Conservation (phyloP, 805 yeast genomes). For the Myxozyma kluyveri region DNA sequence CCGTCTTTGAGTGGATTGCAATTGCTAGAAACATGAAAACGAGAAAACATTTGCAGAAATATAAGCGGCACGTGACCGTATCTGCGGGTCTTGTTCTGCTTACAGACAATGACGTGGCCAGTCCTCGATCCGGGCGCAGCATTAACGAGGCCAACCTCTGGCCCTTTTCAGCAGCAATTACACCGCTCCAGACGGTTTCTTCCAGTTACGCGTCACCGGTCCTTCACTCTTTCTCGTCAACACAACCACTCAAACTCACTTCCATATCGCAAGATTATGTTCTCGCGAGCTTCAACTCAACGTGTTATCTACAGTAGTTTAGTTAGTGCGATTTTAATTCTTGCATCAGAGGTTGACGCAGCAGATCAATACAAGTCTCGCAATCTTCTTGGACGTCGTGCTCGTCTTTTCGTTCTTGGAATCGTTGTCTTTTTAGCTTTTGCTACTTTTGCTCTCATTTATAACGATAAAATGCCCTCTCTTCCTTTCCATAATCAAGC, state of each 20-base stretch:
- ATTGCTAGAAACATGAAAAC: too few species aligned
- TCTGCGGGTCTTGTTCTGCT: too few species aligned
- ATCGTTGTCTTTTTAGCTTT: conserved; percentile 6
- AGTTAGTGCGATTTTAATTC: not conserved
- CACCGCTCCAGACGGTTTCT: not conserved
- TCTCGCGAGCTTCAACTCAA: not conserved
- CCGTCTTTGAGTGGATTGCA: not conserved
- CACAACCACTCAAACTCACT: too few species aligned
- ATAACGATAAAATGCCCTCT: conserved; percentile 8
- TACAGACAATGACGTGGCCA: too few species aligned
- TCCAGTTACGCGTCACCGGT: not conserved
- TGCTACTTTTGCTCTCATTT: conserved; percentile 4
- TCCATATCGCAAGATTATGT: too few species aligned
- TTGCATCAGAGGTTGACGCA: conserved; percentile 5
- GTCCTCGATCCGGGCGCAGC: too few species aligned
- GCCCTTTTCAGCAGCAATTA: too few species aligned
- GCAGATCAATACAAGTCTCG: conserved; percentile 3
- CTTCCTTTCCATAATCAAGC: conserved; percentile 6
- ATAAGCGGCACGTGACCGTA: too few species aligned
- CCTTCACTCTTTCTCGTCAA: too few species aligned
- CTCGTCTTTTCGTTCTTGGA: conserved; percentile 1
- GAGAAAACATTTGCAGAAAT: too few species aligned
- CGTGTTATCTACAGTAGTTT: not conserved
- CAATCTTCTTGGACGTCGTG: conserved; percentile 4
- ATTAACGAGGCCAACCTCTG: too few species aligned